These are phyloP conservation scores for Bipolaris victoriae DNA, from an alignment of 2,329 filamentous ascomycete species.

Conservation along the genomic window DNA sequence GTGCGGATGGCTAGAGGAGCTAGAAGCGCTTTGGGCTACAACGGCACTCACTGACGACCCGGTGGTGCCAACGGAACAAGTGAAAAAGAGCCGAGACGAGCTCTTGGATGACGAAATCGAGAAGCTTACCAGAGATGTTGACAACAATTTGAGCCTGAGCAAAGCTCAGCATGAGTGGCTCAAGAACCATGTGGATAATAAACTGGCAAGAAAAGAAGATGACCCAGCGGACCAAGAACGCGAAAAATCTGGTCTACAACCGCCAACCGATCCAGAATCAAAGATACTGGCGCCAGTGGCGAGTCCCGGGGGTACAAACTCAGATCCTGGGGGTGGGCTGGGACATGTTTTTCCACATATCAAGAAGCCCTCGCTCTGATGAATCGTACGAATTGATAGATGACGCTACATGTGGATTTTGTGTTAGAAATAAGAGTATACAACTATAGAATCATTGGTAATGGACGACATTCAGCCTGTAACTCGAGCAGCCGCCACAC, in stretches of 20 bases:
- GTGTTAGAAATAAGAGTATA: constrained; percentile 4
- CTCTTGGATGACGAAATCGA: constrained; percentile 63
- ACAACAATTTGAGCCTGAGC: constrained; percentile 56
- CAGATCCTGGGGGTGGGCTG: constrained; percentile 20
- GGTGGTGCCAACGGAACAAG: constrained; percentile 38
- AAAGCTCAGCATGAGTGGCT: constrained; percentile 43
- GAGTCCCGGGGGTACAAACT: constrained; percentile 6
- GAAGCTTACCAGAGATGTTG: constrained; percentile 64
- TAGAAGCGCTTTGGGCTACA: constrained; percentile 75
- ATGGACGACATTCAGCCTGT: background rate
- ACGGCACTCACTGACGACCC: constrained; percentile 58
- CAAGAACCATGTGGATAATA: constrained; percentile 40
- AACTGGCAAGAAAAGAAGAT: constrained; percentile 29
- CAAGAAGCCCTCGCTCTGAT: constrained; percentile 55
- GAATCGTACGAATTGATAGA: background rate
- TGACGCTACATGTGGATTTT: background rate
- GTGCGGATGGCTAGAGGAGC: constrained; percentile 83
- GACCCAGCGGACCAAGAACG: background rate
- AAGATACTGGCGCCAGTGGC: constrained; percentile 16
- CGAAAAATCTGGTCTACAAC: constrained; percentile 3
- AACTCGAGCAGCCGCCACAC: background rate
- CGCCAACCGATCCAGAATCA: constrained; percentile 12
- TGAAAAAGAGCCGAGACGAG: constrained; percentile 60
- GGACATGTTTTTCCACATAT: constrained; percentile 42
- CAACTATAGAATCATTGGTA: constrained; percentile 3